Percentiles rank a stretch among this genome's conserved stretches.
phyloP scores from a whole-genome alignment of 768 basidiomycete species.

The Hericium coralloides region DNA sequence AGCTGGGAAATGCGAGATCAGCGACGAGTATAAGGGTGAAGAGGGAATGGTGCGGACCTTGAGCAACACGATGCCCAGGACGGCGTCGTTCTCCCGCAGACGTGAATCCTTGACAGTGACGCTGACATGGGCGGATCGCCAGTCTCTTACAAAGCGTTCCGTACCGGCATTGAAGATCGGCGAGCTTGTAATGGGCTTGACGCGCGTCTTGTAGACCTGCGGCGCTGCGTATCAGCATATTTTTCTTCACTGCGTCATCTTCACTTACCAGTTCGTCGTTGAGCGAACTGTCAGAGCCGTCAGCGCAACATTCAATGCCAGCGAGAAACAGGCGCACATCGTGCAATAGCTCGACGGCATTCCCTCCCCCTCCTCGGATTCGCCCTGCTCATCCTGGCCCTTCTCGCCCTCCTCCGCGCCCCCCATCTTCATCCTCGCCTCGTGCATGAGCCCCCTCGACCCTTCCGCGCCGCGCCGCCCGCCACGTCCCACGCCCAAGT shows the following conservation, averaged over 20 bases:
- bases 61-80: constrained; percentile 63
- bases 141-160: constrained; percentile 62
- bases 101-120: constrained; percentile 57
- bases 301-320: not conserved
- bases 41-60: constrained; percentile 17
- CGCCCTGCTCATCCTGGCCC: constrained; percentile 46
- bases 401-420: constrained; percentile 21
- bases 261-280: constrained; percentile 39
- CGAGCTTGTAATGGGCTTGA: constrained; percentile 25
- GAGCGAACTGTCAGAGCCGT: constrained; percentile 25
- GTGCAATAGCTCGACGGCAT: constrained; percentile 62
- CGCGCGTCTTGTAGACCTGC: constrained; percentile 22
- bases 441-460: too few species aligned
- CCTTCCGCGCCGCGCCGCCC: not conserved
- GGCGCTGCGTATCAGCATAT: not conserved
- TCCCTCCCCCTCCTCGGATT: constrained; percentile 45
- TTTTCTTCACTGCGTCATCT: not conserved
- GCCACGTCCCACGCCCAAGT: constrained; percentile 31
- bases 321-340: constrained; percentile 16
- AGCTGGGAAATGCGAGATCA: constrained; percentile 14
- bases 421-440: constrained; percentile 8
- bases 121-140: constrained; percentile 47
- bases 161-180: constrained; percentile 49
- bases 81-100: constrained; percentile 51
- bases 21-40: not conserved